Conservation (phyloP, 805 yeast species). For the Metschnikowia henanensis region DNA sequence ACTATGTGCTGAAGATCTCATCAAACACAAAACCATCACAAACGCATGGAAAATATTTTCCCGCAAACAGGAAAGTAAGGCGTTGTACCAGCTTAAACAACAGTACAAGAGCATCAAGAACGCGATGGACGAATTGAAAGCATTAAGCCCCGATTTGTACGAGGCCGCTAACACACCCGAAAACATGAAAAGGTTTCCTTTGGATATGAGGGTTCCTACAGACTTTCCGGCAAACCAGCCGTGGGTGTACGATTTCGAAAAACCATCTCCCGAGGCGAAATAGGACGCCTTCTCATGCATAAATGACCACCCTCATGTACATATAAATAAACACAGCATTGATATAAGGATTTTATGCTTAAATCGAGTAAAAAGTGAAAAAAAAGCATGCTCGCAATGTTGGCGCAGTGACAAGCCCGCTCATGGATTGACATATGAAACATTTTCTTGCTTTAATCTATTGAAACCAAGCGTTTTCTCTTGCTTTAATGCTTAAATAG, state of each 20-base stretch:
- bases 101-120: constrained; percentile 66
- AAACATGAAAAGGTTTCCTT: constrained; percentile 64
- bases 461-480: too few species aligned
- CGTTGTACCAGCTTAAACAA: constrained; percentile 41
- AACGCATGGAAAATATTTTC: constrained; percentile 77
- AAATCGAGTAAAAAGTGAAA: too few species aligned
- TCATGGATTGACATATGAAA: too few species aligned
- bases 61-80: constrained; percentile 47
- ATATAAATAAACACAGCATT: constrained; percentile 10
- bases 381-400: too few species aligned
- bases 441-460: too few species aligned
- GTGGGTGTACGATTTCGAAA: constrained; percentile 61
- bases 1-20: constrained; percentile 73
- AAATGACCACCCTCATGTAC: constrained; percentile 5
- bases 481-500: too few species aligned
- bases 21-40: constrained; percentile 80
- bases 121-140: constrained; percentile 72
- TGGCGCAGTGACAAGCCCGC: too few species aligned
- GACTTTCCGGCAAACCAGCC: constrained; percentile 81
- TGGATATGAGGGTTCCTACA: constrained; percentile 85
- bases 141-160: constrained; percentile 53
- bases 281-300: background rate
- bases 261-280: constrained; percentile 3
- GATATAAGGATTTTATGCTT: too few species aligned
- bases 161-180: constrained; percentile 61